These are phyloP conservation scores for Priceomyces medius DNA, from an alignment of 805 yeast genomes.

Conservation along the genomic window DNA sequence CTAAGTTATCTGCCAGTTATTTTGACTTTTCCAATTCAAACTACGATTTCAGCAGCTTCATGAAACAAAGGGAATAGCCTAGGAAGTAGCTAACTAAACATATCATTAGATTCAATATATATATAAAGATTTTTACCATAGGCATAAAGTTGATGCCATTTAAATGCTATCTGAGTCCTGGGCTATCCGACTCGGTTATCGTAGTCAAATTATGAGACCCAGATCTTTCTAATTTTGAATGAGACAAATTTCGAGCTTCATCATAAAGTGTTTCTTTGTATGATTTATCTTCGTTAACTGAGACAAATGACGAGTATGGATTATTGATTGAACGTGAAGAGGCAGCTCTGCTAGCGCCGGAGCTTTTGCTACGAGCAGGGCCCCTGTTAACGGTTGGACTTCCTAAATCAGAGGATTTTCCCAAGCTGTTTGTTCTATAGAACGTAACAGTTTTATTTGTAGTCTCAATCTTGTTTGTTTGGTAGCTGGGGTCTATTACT, in stretches of 20 bases:
- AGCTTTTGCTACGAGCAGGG: slow-evolving; percentile 9
- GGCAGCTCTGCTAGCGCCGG: slow-evolving; percentile 27
- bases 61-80: slow-evolving; percentile 23
- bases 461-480: slow-evolving; percentile 36
- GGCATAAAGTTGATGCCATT: background rate
- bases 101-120: background rate
- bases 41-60: slow-evolving; percentile 39
- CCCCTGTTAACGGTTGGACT: background rate
- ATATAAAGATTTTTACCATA: background rate
- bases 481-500: slow-evolving; percentile 20
- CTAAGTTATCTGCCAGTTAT: slow-evolving; percentile 13
- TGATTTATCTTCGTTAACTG: slow-evolving; percentile 19
- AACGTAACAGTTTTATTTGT: slow-evolving; percentile 42
- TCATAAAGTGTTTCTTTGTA: background rate
- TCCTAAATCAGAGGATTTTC: slow-evolving; percentile 11
- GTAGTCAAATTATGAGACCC: slow-evolving; percentile 17
- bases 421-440: slow-evolving; percentile 28
- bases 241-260: background rate
- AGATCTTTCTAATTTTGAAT: background rate
- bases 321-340: slow-evolving; percentile 27
- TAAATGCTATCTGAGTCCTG: background rate
- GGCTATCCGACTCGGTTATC: slow-evolving; percentile 16
- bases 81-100: background rate
- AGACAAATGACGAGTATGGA: slow-evolving; percentile 29
- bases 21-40: slow-evolving; percentile 34